Evolutionary conservation across 306 rosid species (phyloP), one percentile per base, ranked within the genome.

Genomic region (Casuarina cunninghamiana): DNA sequence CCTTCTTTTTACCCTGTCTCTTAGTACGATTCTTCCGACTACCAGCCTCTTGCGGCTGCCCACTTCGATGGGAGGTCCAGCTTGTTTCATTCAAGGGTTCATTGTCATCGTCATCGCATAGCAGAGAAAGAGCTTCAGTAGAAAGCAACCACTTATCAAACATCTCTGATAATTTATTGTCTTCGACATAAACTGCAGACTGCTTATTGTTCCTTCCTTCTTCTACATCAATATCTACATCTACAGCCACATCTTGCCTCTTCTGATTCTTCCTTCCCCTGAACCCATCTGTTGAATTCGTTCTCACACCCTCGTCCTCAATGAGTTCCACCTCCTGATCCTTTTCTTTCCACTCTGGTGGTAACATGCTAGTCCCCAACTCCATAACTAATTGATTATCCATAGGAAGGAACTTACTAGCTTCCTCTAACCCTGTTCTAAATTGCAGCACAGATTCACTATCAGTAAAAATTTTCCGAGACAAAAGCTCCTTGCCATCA

Each of bases 121-220:
- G 9, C 17, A 66, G 46, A 51, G 78, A 44, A 5, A 72, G 72
- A 35, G 69, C 67, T 4, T 54, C 83, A 1, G 44, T 4, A 11
- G 80, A 86, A 1, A 85, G 68, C 3, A 87, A 75, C 12, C 88
- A 74, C 79, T 84, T 86, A 45, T 87, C 93, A 75, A 92, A 87
- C 12, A 87, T 53, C 42, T 87, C 93, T 0, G 91, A 54, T 50
- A 88, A 60, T 69, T 84, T 89, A 45, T 11, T 55, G 58, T 79
- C 89, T 11, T 88, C 94, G 19, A 55, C 10, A 51, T 11, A 77
- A 53, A 81, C 42, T 0, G 85, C 90, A 1, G 86, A 75, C 4
- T 86, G 90, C 84, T 90, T 90, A 85, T 60, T 85, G 61, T 85
- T 86, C 77, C 91, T 87, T 41, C 82, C 85, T 68, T 77, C 85